Percentiles rank a stretch among this genome's conserved stretches.
These are phyloP conservation scores for Macrolepiota fuliginosa DNA, from an alignment of 768 basidiomycete species.

Conservation along the genomic window DNA sequence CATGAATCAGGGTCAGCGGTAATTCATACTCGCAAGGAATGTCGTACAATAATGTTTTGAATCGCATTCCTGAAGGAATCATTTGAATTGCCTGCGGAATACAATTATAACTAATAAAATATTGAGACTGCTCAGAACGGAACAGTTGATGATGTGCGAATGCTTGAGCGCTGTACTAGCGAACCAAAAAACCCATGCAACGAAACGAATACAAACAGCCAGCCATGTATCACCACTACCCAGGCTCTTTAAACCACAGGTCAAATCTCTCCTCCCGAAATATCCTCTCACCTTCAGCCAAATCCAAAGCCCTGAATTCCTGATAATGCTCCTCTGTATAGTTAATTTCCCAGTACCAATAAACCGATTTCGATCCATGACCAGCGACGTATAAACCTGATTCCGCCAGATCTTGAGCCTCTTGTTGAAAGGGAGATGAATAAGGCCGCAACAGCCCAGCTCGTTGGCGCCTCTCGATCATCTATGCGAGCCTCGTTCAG, in stretches of 20 bases:
- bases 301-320: not conserved
- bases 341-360: slow-evolving; percentile 8
- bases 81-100: too few relatives aligned
- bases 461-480: not conserved
- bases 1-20: too few relatives aligned
- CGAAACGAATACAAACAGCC: too few relatives aligned
- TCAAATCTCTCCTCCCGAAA: not conserved
- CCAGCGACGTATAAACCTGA: not conserved
- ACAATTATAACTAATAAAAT: too few relatives aligned
- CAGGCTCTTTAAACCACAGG: not conserved
- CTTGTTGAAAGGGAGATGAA: not conserved
- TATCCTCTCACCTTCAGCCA: not conserved
- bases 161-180: too few relatives aligned
- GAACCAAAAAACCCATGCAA: too few relatives aligned
- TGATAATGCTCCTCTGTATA: not conserved
- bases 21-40: too few relatives aligned
- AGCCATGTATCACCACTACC: too few relatives aligned
- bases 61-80: too few relatives aligned
- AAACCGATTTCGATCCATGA: not conserved
- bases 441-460: not conserved
- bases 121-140: too few relatives aligned
- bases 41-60: too few relatives aligned
- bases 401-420: not conserved
- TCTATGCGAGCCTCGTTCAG: not conserved
- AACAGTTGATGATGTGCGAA: too few relatives aligned